Percentiles rank a stretch among this genome's conserved stretches.
These are phyloP conservation scores for Pythium dissotocum DNA, from an alignment of 352 stramenopile genomes.

Conservation along the genomic window DNA sequence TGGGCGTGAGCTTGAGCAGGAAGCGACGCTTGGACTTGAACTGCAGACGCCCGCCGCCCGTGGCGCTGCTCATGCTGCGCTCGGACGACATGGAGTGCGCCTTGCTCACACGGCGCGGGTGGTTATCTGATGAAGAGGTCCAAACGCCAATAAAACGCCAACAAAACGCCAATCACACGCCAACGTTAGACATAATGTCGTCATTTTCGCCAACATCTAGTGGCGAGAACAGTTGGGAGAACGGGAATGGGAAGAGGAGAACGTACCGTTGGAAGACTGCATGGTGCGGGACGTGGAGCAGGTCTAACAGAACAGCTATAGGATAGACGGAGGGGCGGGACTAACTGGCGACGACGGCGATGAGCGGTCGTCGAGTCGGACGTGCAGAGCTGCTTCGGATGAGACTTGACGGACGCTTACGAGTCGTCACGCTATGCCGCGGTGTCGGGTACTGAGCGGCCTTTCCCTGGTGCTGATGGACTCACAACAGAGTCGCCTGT, in stretches of 20 bases:
- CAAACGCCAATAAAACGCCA: constrained; percentile 11
- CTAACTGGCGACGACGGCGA: too few species aligned
- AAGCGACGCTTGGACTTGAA: constrained; percentile 76
- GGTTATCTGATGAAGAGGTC: constrained; percentile 8
- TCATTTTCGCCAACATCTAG: not conserved
- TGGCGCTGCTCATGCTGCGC: constrained; percentile 15
- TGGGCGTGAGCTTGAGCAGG: constrained; percentile 85
- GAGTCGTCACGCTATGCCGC: too few species aligned
- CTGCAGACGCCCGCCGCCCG: constrained; percentile 17
- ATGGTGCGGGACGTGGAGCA: not conserved
- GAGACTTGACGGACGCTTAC: too few species aligned
- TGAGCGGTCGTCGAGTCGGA: too few species aligned
- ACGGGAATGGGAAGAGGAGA: not conserved
- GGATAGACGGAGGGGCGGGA: too few species aligned
- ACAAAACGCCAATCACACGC: constrained; percentile 6
- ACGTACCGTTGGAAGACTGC: constrained; percentile 2
- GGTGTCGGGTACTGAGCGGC: too few species aligned
- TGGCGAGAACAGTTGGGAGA: not conserved
- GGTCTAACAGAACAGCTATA: too few species aligned
- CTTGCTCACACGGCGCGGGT: constrained; percentile 18
- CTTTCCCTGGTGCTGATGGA: not conserved
- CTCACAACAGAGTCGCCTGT: not conserved
- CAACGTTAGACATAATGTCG: not conserved
- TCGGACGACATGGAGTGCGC: constrained; percentile 21
- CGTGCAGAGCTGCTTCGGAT: too few species aligned